A percentile compares a stretch with the other conserved stretches of the same genome.
Conservation (phyloP, 148 eudicot species). For the Camellia granthamiana region DNA sequence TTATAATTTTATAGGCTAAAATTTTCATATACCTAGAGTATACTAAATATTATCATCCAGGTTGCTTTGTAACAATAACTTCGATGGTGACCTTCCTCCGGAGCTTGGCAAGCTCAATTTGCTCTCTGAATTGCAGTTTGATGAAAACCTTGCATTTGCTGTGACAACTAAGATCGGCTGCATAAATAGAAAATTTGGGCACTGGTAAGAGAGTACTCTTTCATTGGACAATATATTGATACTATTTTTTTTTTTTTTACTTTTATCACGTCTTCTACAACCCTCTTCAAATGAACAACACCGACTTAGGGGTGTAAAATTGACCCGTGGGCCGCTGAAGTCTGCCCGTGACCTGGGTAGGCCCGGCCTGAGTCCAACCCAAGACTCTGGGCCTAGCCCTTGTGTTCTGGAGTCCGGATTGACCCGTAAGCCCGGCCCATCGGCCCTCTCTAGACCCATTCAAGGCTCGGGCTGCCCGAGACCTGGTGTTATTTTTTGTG, state of each 20-base stretch:
- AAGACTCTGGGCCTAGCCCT: too few relatives aligned
- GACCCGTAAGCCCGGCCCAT: too few relatives aligned
- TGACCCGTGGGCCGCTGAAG: too few relatives aligned
- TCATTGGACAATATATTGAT: neutral
- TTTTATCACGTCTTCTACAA: too few relatives aligned
- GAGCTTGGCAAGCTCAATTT: constrained; percentile 55
- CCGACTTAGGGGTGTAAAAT: neutral
- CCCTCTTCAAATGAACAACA: neutral
- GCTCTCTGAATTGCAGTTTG: constrained; percentile 62
- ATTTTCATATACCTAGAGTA: constrained; percentile 9
- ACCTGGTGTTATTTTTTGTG: too few relatives aligned
- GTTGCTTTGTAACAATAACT: constrained; percentile 68
- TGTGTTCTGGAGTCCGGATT: too few relatives aligned
- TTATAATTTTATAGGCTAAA: neutral
- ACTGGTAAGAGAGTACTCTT: constrained; percentile 41
- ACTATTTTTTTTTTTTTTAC: neutral
- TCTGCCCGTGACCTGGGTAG: too few relatives aligned
- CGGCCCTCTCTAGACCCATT: too few relatives aligned
- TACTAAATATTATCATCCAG: constrained; percentile 32
- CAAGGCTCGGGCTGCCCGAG: too few relatives aligned
- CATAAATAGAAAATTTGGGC: constrained; percentile 54
- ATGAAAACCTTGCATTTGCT: constrained; percentile 43
- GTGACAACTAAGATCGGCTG: constrained; percentile 34
- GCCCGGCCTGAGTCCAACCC: too few relatives aligned
- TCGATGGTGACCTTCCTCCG: constrained; percentile 56